Evolutionary conservation across 495 filamentous ascomycete species (phyloP).

Genomic region (Monascus purpureus): DNA sequence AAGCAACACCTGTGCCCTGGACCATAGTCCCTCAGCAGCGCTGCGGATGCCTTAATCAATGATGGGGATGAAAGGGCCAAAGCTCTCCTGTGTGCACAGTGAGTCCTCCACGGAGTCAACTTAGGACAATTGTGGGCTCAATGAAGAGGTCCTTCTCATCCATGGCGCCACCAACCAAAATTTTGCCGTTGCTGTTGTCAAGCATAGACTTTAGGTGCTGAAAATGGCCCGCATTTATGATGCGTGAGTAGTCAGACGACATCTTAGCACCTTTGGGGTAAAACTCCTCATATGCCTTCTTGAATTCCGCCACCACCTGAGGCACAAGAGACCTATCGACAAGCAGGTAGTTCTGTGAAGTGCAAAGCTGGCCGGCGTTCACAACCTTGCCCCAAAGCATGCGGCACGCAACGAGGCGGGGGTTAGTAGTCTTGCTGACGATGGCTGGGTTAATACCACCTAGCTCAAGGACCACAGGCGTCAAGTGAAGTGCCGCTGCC

Average conservation of each 20-base stretch:
- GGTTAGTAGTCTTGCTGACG: slow-evolving; percentile 65
- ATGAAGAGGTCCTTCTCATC: slow-evolving; percentile 71
- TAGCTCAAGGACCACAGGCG: slow-evolving; percentile 77
- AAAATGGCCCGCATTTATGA: slow-evolving; percentile 67
- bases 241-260: slow-evolving; percentile 61
- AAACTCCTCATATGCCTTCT: slow-evolving; percentile 58
- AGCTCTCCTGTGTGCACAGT: slow-evolving; percentile 67
- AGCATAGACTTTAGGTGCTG: slow-evolving; percentile 78
- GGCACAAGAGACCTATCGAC: slow-evolving; percentile 60
- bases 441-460: slow-evolving; percentile 88
- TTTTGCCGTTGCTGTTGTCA: slow-evolving; percentile 66
- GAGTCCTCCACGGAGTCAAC: slow-evolving; percentile 64
- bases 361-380: slow-evolving; percentile 81
- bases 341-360: slow-evolving; percentile 78
- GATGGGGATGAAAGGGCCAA: slow-evolving; percentile 78
- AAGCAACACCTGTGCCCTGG: no score
- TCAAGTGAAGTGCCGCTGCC: slow-evolving; percentile 83
- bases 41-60: slow-evolving; percentile 68
- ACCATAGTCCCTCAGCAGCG: no score
- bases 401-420: slow-evolving; percentile 63
- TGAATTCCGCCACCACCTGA: slow-evolving; percentile 61
- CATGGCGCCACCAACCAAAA: slow-evolving; percentile 70
- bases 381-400: slow-evolving; percentile 75
- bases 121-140: slow-evolving; percentile 69
- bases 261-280: slow-evolving; percentile 67